Percentiles rank a stretch among this genome's conserved stretches.
Evolutionary conservation across 345 rosid species (phyloP).

Genomic region (Combretum micranthum): DNA sequence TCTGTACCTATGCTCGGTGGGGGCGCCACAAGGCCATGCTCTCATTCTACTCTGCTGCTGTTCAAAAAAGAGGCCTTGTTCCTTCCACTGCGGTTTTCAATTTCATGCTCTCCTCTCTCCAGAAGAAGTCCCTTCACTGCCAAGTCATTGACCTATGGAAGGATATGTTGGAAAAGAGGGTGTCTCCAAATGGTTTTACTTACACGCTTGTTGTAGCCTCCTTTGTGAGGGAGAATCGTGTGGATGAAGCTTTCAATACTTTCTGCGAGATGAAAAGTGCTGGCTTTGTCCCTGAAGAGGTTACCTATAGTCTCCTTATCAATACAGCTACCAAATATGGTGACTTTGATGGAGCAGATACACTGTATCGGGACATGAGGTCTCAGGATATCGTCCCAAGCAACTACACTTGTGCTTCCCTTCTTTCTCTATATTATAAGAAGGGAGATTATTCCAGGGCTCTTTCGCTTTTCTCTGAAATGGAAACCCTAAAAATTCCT

Average conservation of each 20-base stretch:
- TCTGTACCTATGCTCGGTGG: conserved; percentile 95
- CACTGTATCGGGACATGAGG: conserved; percentile 71
- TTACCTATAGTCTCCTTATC: conserved; percentile 67
- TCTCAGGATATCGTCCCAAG: conserved; percentile 62
- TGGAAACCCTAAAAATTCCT: conserved; percentile 52
- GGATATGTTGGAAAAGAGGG: conserved; percentile 51
- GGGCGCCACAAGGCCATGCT: conserved; percentile 78
- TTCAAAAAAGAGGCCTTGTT: conserved; percentile 50
- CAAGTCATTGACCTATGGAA: conserved; percentile 66
- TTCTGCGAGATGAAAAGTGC: conserved; percentile 64
- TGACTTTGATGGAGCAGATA: conserved; percentile 48
- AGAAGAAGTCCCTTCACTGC: conserved; percentile 71
- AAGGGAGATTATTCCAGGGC: conserved; percentile 71
- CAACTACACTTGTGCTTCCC: conserved; percentile 88
- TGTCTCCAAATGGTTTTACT: conserved; percentile 53
- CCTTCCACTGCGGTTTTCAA: conserved; percentile 71
- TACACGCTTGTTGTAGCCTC: conserved; percentile 74
- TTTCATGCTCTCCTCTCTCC: conserved; percentile 88
- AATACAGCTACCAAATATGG: conserved; percentile 39
- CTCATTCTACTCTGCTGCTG: conserved; percentile 70
- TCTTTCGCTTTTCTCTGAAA: conserved; percentile 74
- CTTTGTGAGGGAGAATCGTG: conserved; percentile 48
- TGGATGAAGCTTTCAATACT: conserved; percentile 47
- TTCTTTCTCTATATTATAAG: conserved; percentile 71
- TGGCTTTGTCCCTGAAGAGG: conserved; percentile 77